Base-by-base conservation (phyloP, 1,139 yeast genomes). In the Candida sp. region DNA sequence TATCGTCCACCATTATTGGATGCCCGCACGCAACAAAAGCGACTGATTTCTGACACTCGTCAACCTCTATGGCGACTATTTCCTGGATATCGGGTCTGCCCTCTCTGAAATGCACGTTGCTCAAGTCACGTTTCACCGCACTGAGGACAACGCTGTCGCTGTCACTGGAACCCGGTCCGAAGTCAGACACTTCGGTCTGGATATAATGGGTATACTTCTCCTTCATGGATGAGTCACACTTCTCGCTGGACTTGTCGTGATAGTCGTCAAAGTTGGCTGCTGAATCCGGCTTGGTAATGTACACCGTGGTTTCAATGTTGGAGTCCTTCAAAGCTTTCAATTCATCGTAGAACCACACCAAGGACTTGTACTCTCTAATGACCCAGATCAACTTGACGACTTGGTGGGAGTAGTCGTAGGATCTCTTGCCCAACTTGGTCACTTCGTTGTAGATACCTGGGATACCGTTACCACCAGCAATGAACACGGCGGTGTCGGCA, bases 21-120 rank as follows among this genome's bases (percentile, higher is more conserved):
- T 81, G 83, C 2, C 86, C 86, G 67, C 87, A 82, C 5, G 79
- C 65, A 3, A 77, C 66, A 47, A 81, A 72, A 0, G 78, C 78
- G 35, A 72, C 62, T 1, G 77, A 68, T 5, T 73, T 74, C 2
- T 52, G 46, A 7, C 71, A 62, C 44, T 66, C 70, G 6, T 57
- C 57, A 9, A 70, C 57, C 49, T 72, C 75, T 12, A 55, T 42
- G 12, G 54, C 52, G 4, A 73, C 72, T 7, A 73, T 42, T 2
- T 54, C 60, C 4, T 63, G 65, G 52, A 73, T 60, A 32, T 54
- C 47, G 0, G 80, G 79, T 52, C 78, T 65, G 3, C 73, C 73
- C 34, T 65, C 67, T 44, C 55, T 59, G 55, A 74, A 70, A 2
- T 57, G 58, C 8, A 73, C 53, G 50, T 68, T 72, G 3, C 66